These are phyloP conservation scores for Phytophthora tentaculata DNA, from an alignment of 352 stramenopile genomes.

Conservation along the genomic window DNA sequence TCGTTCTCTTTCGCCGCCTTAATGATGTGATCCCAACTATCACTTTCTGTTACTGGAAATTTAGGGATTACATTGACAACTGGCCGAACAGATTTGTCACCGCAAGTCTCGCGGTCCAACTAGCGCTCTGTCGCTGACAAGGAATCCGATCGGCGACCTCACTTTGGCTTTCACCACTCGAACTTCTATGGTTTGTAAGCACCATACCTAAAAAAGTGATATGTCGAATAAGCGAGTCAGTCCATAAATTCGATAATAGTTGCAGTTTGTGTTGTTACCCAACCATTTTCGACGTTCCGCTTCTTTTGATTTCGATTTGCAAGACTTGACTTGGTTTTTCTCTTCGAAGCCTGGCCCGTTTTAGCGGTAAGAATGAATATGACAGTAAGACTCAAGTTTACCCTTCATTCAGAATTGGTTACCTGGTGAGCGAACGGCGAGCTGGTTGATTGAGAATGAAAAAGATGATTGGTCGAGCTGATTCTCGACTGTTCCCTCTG, in stretches of 20 bases:
- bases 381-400: not conserved
- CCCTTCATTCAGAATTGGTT: not conserved
- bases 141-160: not conserved
- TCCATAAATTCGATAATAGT: not conserved
- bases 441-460: not conserved
- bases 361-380: not conserved
- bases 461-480: not conserved
- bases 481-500: not conserved
- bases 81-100: not conserved
- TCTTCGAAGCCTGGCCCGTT: not conserved
- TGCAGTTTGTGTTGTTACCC: not conserved
- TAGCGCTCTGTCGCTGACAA: not conserved
- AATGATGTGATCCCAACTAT: not conserved
- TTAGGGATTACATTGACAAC: not conserved
- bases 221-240: not conserved
- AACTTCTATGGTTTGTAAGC: not conserved
- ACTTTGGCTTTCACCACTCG: not conserved
- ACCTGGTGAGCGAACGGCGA: not conserved
- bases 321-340: not conserved
- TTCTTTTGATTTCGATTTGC: not conserved
- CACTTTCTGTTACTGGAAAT: not conserved
- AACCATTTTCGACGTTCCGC: not conserved
- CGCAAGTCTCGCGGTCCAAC: not conserved
- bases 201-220: not conserved
- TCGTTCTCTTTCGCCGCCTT: not conserved